Percentiles rank a stretch among this genome's conserved stretches.
Evolutionary conservation across 176 grass and related monocot species (phyloP).

Genomic region (Guadua angustifolia): DNA sequence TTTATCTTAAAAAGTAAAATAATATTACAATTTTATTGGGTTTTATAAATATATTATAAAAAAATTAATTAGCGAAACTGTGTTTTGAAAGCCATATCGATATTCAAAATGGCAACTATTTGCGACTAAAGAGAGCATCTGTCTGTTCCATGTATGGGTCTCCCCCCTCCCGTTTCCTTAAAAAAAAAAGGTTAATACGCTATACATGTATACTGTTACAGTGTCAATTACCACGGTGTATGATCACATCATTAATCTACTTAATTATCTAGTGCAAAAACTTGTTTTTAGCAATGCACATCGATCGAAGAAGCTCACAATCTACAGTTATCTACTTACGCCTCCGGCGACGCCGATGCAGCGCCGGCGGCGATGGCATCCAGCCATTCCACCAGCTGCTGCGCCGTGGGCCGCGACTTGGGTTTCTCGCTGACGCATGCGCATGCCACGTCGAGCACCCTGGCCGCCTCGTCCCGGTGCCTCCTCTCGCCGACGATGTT

Average conservation of each 20-base stretch:
- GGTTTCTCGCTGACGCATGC: conserved; percentile 48
- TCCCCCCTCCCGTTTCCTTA: too few species aligned
- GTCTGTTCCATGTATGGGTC: too few species aligned
- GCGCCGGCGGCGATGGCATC: conserved; percentile 29
- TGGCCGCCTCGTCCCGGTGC: conserved; percentile 36
- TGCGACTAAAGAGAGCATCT: too few species aligned
- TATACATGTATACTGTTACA: conserved; percentile 10
- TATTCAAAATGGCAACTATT: too few species aligned
- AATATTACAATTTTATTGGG: too few species aligned
- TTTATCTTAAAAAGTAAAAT: too few species aligned
- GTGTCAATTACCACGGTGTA: not conserved
- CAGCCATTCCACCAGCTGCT: conserved; percentile 44
- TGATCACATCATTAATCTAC: not conserved
- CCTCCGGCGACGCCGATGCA: not conserved
- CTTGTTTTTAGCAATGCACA: not conserved
- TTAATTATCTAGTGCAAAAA: not conserved
- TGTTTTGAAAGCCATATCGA: too few species aligned
- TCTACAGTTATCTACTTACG: not conserved
- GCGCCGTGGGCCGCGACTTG: conserved; percentile 48
- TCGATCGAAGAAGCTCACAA: not conserved
- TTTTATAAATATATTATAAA: too few species aligned
- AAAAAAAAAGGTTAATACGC: not conserved
- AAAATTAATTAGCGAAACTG: too few species aligned
- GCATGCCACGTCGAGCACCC: conserved; percentile 50
- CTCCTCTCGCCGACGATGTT: not conserved